Evolutionary conservation across 2,329 filamentous ascomycete species (phyloP).

Genomic region (Malbranchea cinnamomea): DNA sequence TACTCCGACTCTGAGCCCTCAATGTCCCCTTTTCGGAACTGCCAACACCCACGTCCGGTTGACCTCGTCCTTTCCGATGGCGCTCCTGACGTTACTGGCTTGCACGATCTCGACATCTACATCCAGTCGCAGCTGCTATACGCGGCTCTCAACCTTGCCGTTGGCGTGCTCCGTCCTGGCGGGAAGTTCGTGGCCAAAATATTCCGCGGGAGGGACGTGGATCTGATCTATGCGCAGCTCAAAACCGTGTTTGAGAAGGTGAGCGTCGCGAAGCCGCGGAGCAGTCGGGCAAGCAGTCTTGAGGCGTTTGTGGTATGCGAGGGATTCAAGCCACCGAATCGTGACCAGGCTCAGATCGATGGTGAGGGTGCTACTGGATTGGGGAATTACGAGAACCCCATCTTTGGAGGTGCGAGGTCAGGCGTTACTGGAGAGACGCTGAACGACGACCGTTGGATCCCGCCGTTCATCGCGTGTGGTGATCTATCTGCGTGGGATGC

Average conservation of each 20-base stretch:
- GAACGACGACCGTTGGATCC: conserved; percentile 60
- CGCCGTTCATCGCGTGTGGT: conserved; percentile 91
- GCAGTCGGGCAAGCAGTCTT: conserved; percentile 87
- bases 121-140: conserved; percentile 92
- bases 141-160: conserved; percentile 79
- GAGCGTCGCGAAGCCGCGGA: conserved; percentile 82
- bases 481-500: conserved; percentile 91
- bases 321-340: conserved; percentile 59
- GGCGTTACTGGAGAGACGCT: conserved; percentile 29
- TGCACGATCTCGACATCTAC: conserved; percentile 97
- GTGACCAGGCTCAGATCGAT: conserved; percentile 8
- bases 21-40: conserved; percentile 21
- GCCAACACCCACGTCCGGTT: conserved; percentile 57
- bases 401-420: conserved; percentile 27
- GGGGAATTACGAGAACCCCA: conserved; percentile 22
- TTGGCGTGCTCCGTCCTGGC: conserved; percentile 81
- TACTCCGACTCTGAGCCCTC: conserved; percentile 31
- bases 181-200: conserved; percentile 98
- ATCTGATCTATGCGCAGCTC: conserved; percentile 83
- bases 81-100: conserved; percentile 86
- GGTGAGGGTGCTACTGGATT: conserved; percentile 10
- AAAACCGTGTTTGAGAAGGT: conserved; percentile 82
- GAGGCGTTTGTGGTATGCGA: conserved; percentile 95
- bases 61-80: conserved; percentile 93
- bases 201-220: conserved; percentile 88